Evolutionary conservation across 2,329 filamentous ascomycete species (phyloP).

Genomic region (Claviceps fusiformis): DNA sequence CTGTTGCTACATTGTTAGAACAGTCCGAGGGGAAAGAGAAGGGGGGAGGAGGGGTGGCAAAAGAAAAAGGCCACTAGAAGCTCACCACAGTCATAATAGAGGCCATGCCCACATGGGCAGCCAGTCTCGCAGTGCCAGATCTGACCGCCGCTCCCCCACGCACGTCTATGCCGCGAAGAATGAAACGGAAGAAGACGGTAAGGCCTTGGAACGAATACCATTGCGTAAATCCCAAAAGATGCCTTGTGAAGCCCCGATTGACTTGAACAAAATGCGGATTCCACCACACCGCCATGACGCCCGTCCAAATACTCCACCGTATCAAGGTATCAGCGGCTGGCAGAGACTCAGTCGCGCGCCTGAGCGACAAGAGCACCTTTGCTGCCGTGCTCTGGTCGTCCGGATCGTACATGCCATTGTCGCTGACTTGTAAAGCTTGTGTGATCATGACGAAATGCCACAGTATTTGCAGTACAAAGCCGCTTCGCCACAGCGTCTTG

Average conservation of each 20-base stretch:
- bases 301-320: conserved; percentile 33
- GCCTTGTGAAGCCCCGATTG: conserved; percentile 44
- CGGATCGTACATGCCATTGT: conserved; percentile 20
- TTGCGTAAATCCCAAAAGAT: conserved; percentile 44
- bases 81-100: conserved; percentile 40
- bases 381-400: conserved; percentile 14
- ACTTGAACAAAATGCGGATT: conserved; percentile 52
- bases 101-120: conserved; percentile 42
- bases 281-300: conserved; percentile 48
- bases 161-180: conserved; percentile 31
- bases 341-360: conserved; percentile 16
- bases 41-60: background rate
- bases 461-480: conserved; percentile 29
- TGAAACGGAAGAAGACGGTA: conserved; percentile 40
- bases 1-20: conserved; percentile 15
- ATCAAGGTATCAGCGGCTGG: conserved; percentile 28
- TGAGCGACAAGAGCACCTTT: conserved; percentile 7
- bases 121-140: conserved; percentile 28
- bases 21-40: background rate
- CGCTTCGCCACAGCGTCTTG: conserved; percentile 34
- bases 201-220: conserved; percentile 55
- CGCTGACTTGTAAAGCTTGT: conserved; percentile 13
- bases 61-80: background rate
- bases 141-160: conserved; percentile 24
- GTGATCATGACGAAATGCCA: conserved; percentile 33